A percentile compares a stretch with the other conserved stretches of the same genome.
Evolutionary conservation across 2,329 filamentous ascomycete genomes (phyloP).

Genomic region (Pseudogymnoascus sp.): DNA sequence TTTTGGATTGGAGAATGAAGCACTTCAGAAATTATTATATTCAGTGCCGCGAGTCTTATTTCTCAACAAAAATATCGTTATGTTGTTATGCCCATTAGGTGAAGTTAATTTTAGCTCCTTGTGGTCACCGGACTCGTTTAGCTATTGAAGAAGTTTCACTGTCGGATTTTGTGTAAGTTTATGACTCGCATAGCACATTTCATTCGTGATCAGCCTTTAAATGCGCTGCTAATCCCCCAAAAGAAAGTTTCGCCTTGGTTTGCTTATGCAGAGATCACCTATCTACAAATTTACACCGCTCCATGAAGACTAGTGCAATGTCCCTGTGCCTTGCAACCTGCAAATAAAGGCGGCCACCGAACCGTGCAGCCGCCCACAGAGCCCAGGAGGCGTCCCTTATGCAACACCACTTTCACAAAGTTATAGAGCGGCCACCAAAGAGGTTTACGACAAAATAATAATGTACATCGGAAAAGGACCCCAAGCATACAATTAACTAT

Average conservation of each 20-base stretch:
- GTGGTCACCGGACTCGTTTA: conserved; percentile 8
- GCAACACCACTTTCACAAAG: background rate
- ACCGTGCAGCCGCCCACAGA: background rate
- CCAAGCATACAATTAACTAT: background rate
- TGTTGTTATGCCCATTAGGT: conserved; percentile 5
- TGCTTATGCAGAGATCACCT: background rate
- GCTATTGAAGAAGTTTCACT: conserved; percentile 6
- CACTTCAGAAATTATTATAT: conserved; percentile 1
- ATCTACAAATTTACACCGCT: conserved; percentile 1
- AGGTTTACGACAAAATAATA: background rate
- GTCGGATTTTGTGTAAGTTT: conserved; percentile 1
- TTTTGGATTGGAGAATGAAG: background rate
- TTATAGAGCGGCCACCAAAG: too few relatives aligned
- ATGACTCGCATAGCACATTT: conserved; percentile 8
- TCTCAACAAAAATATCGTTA: background rate
- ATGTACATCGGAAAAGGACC: background rate
- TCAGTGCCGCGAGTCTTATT: background rate
- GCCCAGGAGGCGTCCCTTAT: background rate
- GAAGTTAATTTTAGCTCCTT: conserved; percentile 7
- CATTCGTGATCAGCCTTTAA: conserved; percentile 1
- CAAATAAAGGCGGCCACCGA: background rate
- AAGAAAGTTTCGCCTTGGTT: conserved; percentile 2
- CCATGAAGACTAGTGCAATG: conserved; percentile 3
- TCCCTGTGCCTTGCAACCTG: background rate
- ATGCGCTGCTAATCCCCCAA: background rate